Percentiles rank a stretch among this genome's conserved stretches.
Evolutionary conservation across 2,329 filamentous ascomycete species (phyloP).

Genomic region (Pyrenophora seminiperda): DNA sequence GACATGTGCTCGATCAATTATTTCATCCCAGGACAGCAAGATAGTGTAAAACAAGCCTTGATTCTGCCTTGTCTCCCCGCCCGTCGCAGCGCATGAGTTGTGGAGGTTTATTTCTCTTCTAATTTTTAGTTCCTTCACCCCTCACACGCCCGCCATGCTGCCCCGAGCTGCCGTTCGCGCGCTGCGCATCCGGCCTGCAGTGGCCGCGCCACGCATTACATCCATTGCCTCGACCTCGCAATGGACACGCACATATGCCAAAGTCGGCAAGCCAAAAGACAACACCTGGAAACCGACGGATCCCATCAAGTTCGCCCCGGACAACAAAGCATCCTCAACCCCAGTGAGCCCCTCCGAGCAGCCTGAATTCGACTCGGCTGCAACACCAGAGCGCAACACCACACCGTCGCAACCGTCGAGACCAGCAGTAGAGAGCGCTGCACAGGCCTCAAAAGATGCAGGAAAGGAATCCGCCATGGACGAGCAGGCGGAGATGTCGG

Average conservation of each 20-base stretch:
- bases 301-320: conserved; percentile 46
- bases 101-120: conserved; percentile 12
- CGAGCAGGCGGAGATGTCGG: conserved; percentile 47
- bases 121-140: conserved; percentile 22
- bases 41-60: not conserved
- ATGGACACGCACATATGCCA: conserved; percentile 36
- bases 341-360: conserved; percentile 42
- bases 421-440: conserved; percentile 29
- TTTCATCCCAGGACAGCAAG: conserved; percentile 23
- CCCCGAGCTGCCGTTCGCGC: conserved; percentile 42
- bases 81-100: conserved; percentile 1
- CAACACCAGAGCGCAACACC: conserved; percentile 26
- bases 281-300: conserved; percentile 51
- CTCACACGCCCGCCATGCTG: conserved; percentile 38
- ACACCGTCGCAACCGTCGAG: conserved; percentile 32
- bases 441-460: conserved; percentile 20
- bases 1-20: conserved; percentile 23
- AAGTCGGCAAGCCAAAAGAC: conserved; percentile 36
- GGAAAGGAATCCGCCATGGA: conserved; percentile 28
- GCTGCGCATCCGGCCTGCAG: conserved; percentile 37
- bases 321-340: conserved; percentile 29
- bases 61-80: not conserved
- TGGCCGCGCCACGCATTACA: conserved; percentile 31
- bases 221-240: conserved; percentile 37
- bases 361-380: conserved; percentile 38